Evolutionary conservation across 2,329 filamentous ascomycete genomes (phyloP).

Genomic region (Scortechinia acanthostroma): DNA sequence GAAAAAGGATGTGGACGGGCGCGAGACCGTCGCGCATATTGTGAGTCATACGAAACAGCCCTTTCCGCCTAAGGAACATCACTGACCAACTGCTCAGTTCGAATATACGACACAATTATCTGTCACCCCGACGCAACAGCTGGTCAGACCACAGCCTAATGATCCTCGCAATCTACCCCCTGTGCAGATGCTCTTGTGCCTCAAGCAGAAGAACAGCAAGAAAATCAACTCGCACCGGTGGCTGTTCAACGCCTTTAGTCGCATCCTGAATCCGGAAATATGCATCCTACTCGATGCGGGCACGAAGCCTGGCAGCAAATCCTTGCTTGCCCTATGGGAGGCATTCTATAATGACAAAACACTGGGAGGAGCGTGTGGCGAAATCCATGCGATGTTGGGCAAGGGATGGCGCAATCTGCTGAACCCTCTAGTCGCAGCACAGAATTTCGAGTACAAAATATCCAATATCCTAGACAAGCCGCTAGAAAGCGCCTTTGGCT

Average conservation of each 20-base stretch:
- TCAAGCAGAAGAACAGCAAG: conserved; percentile 99
- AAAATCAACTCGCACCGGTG: conserved; percentile 99
- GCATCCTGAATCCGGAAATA: conserved; percentile 92
- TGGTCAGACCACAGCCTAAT: conserved; percentile 85
- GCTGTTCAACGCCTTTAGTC: conserved; percentile 96
- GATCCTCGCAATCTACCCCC: conserved; percentile 79
- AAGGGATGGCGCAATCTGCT: conserved; percentile 83
- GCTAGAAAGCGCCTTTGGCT: conserved; percentile 91
- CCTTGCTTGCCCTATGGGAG: conserved; percentile 88
- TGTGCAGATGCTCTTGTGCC: conserved; percentile 97
- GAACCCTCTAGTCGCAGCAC: conserved; percentile 88
- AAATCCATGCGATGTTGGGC: conserved; percentile 97
- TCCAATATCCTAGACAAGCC: conserved; percentile 99
- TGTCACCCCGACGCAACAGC: conserved; percentile 92
- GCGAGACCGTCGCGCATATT: conserved; percentile 92
- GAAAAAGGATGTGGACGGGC: conserved; percentile 96
- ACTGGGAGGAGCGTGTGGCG: conserved; percentile 93
- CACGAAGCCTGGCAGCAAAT: conserved; percentile 90
- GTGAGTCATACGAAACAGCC: not conserved
- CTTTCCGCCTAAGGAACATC: not conserved
- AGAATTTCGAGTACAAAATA: conserved; percentile 99
- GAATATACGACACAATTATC: conserved; percentile 98
- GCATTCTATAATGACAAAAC: conserved; percentile 99
- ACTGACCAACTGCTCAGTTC: conserved; percentile 35
- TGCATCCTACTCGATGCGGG: conserved; percentile 94